These are phyloP conservation scores for Huntiella moniliformis DNA, from an alignment of 2,329 filamentous ascomycete genomes.

Conservation along the genomic window DNA sequence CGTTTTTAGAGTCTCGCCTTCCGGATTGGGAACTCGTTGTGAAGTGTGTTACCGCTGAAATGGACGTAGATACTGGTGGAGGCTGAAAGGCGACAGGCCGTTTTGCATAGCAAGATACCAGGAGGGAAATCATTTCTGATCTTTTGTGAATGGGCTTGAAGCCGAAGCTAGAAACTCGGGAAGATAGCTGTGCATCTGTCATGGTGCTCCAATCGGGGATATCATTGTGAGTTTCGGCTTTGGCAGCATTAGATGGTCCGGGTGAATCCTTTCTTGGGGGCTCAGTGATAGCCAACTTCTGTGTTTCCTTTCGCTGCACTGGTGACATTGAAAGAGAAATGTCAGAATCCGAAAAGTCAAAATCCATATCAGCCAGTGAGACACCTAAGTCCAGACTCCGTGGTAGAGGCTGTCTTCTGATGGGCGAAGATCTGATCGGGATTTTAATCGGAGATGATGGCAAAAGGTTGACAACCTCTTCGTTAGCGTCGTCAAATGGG, in stretches of 20 bases:
- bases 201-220: conserved; percentile 19
- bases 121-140: conserved; percentile 47
- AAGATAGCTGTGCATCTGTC: conserved; percentile 43
- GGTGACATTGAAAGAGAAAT: not conserved
- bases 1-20: not conserved
- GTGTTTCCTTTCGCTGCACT: not conserved
- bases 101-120: conserved; percentile 54
- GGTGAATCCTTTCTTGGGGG: too few relatives aligned
- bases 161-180: conserved; percentile 43
- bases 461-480: not conserved
- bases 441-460: not conserved
- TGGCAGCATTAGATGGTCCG: too few relatives aligned
- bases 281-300: too few relatives aligned
- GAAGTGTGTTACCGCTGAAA: not conserved
- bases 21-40: not conserved
- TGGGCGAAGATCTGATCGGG: conserved; percentile 7
- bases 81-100: conserved; percentile 14
- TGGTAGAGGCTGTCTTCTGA: not conserved
- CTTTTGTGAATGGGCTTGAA: conserved; percentile 56
- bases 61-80: not conserved
- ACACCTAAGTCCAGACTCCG: not conserved
- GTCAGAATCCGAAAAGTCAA: conserved; percentile 1
- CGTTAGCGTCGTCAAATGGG: too few relatives aligned
- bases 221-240: too few relatives aligned
- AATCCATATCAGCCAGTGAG: not conserved